Percentiles rank a stretch among this genome's conserved stretches.
These are phyloP conservation scores for Hypomontagnella submonticulosa DNA, from an alignment of 495 filamentous ascomycete species.

Conservation along the genomic window DNA sequence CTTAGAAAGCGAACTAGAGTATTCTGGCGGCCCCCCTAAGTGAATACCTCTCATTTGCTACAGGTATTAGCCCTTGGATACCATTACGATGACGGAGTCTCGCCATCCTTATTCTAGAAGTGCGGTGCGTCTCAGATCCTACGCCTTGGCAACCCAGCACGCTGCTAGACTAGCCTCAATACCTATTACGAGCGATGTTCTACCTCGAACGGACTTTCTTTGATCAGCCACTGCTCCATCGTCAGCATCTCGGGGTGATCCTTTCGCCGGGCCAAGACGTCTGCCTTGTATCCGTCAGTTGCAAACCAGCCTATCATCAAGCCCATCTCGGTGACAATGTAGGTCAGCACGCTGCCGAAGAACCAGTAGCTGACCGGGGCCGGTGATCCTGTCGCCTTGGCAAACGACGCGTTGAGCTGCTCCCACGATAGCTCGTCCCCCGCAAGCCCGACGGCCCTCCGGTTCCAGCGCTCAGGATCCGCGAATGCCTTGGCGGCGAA, in stretches of 20 bases:
- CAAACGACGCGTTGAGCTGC: conserved; percentile 52
- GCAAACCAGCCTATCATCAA: conserved; percentile 61
- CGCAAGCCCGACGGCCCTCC: conserved; percentile 55
- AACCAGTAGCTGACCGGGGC: conserved; percentile 53
- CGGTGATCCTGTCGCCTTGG: conserved; percentile 51
- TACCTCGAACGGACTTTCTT: conserved; percentile 53
- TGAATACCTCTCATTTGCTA: too few relatives aligned
- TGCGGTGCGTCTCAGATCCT: too few relatives aligned
- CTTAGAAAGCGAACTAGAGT: too few relatives aligned
- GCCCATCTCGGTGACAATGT: conserved; percentile 53
- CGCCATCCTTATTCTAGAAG: too few relatives aligned
- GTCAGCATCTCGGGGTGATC: conserved; percentile 54
- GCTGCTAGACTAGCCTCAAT: neutral
- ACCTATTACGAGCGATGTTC: conserved; percentile 9
- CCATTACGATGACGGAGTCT: too few relatives aligned
- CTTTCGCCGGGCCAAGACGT: conserved; percentile 52
- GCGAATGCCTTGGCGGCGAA: conserved; percentile 71
- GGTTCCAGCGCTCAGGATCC: conserved; percentile 50
- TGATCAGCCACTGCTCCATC: conserved; percentile 55
- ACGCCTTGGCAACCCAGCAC: too few relatives aligned
- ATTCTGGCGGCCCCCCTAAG: too few relatives aligned
- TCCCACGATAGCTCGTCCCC: conserved; percentile 60
- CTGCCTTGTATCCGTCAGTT: conserved; percentile 55
- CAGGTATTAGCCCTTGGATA: too few relatives aligned
- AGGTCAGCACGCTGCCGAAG: conserved; percentile 53